Base-by-base conservation (phyloP, 2,329 filamentous ascomycete genomes). In the Mariannaea sp. region DNA sequence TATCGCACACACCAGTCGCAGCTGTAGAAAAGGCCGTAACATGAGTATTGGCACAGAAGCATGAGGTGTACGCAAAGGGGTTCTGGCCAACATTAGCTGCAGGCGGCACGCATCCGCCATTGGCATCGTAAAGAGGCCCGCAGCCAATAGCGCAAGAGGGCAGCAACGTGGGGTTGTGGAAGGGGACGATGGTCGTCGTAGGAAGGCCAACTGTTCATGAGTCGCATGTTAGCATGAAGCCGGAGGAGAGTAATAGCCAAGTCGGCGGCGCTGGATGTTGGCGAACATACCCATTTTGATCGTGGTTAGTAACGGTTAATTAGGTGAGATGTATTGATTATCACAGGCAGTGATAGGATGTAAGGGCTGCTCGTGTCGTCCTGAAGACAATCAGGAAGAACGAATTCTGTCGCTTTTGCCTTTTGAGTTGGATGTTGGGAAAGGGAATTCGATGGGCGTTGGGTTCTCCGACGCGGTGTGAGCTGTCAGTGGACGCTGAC, bases 21-120 rank as follows among this genome's bases (percentile, higher is more conserved):
- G 77, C 80, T 9, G 75, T 73, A 26, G 81, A 80, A 50, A 91
- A 84, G 7, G 78, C 70, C 4, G 78, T 73, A 3, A 94, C 78
- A 17, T 79, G 74, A 10, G 77, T 59, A 43, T 87, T 84, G 62
- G 79, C 75, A 74, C 91, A 96, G 75, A 95, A 92, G 73, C 91
- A 95, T 29, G 78, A 76, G 45, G 83, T 77, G 69, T 88, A 90
- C 36, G 77, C 80, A 16, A 70, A 65, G 33, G 79, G 69, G 41
- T 78, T 76, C 43, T 78, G 77, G 6, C 73, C 70, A 5, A 80
- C 70, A 3, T 72, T 53, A 42, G 66, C 76, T 19, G 73, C 77
- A 4, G 81, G 82, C 3, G 87, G 86, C 1, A 87, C 80, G 71
- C 91, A 95, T 56, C 78, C 83, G 39, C 80, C 81, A 66, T 92